Evolutionary conservation across 768 basidiomycete genomes (phyloP).

Genomic region (Leccinum subgranulosum): DNA sequence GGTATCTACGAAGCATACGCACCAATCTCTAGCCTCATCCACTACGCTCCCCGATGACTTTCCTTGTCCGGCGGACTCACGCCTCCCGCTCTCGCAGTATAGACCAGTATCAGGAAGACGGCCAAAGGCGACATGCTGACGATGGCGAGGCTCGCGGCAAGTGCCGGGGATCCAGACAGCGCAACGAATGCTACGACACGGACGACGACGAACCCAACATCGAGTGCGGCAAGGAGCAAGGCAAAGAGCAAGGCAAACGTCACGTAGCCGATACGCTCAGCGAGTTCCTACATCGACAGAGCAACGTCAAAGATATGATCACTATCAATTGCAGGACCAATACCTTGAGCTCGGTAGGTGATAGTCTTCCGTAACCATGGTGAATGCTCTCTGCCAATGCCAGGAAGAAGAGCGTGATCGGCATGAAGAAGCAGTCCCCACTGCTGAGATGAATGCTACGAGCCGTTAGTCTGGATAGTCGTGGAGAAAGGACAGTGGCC

Average conservation of each 20-base stretch:
- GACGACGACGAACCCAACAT: conserved; percentile 19
- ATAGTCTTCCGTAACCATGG: conserved; percentile 20
- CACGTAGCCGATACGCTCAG: conserved; percentile 9
- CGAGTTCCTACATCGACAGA: conserved; percentile 6
- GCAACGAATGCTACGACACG: conserved; percentile 13
- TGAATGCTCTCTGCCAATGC: conserved; percentile 19
- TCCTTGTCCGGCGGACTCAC: not conserved
- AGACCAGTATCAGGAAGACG: conserved; percentile 3
- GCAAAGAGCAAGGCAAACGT: conserved; percentile 17
- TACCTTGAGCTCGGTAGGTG: conserved; percentile 25
- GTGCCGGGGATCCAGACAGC: conserved; percentile 9
- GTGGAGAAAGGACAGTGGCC: not conserved
- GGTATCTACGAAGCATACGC: not conserved
- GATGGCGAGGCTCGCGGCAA: conserved; percentile 13
- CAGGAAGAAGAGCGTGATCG: conserved; percentile 13
- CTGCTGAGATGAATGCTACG: conserved; percentile 18
- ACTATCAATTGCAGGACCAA: not conserved
- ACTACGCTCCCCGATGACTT: not conserved
- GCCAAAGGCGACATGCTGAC: conserved; percentile 6
- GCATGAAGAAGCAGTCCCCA: conserved; percentile 6
- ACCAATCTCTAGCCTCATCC: not conserved
- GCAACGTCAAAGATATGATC: not conserved
- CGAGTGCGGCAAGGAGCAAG: conserved; percentile 14
- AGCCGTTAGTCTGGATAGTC: not conserved
- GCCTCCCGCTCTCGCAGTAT: not conserved